Percentiles rank a stretch among this genome's conserved stretches.
phyloP scores from a whole-genome alignment of 2,329 filamentous ascomycete genomes.

The Ambrosiella cleistominuta region DNA sequence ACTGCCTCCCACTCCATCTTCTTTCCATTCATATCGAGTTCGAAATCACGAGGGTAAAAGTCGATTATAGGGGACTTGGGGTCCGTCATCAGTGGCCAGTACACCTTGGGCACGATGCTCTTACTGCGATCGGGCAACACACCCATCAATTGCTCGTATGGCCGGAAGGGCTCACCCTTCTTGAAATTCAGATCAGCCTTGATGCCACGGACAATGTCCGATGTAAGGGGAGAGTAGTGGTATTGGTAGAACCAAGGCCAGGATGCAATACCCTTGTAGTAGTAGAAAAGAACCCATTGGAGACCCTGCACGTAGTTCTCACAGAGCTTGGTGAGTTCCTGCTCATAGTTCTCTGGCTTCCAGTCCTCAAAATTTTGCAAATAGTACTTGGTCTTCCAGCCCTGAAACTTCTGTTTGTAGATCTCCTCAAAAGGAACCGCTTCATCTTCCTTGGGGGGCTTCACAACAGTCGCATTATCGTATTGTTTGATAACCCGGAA shows the following conservation, averaged over 20 bases:
- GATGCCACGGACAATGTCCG: constrained; percentile 78
- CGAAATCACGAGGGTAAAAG: constrained; percentile 94
- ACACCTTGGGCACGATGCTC: constrained; percentile 74
- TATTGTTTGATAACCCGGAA: constrained; percentile 76
- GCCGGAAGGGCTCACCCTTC: constrained; percentile 84
- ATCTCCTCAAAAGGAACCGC: constrained; percentile 63
- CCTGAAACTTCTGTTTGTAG: constrained; percentile 76
- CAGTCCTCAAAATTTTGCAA: constrained; percentile 73
- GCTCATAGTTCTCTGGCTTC: constrained; percentile 56
- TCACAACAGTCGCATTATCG: constrained; percentile 73
- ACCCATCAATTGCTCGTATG: constrained; percentile 95
- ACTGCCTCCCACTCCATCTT: constrained; percentile 99
- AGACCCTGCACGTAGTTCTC: constrained; percentile 96
- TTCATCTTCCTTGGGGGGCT: constrained; percentile 61
- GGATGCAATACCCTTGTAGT: constrained; percentile 89
- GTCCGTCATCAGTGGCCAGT: constrained; percentile 85
- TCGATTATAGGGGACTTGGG: constrained; percentile 84
- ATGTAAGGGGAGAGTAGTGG: constrained; percentile 95
- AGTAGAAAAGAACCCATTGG: constrained; percentile 97
- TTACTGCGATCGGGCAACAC: constrained; percentile 95
- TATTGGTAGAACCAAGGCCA: constrained; percentile 98
- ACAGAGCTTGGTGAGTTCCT: constrained; percentile 62
- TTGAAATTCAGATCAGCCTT: constrained; percentile 79
- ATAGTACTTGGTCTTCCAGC: constrained; percentile 95
- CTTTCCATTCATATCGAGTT: constrained; percentile 98